Conservation (phyloP, 306 rosid genomes). For the Elaeagnus macrophylla region DNA sequence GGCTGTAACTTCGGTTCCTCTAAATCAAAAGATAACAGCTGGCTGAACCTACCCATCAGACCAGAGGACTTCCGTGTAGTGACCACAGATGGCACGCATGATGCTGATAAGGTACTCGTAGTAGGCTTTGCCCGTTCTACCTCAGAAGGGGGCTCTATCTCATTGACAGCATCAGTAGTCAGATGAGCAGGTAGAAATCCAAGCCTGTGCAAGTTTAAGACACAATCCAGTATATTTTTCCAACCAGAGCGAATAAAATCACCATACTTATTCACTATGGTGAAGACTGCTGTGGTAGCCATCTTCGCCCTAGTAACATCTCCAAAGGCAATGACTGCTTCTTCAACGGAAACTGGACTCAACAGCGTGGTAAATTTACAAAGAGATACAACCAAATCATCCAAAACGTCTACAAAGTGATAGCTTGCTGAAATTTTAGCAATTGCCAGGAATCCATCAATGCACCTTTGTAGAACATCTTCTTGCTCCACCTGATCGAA, state of each 20-base stretch:
- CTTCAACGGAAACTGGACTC: constrained; percentile 78
- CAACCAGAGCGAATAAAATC: constrained; percentile 93
- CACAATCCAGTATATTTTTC: constrained; percentile 97
- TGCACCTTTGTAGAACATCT: constrained; percentile 88
- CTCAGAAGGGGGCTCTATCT: constrained; percentile 74
- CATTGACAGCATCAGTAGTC: constrained; percentile 94
- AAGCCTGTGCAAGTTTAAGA: constrained; percentile 86
- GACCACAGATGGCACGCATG: constrained; percentile 67
- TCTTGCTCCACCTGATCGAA: constrained; percentile 95
- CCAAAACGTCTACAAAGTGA: constrained; percentile 96
- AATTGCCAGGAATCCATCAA: constrained; percentile 88
- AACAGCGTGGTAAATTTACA: constrained; percentile 93
- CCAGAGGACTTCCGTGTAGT: constrained; percentile 98
- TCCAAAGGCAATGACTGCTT: constrained; percentile 88
- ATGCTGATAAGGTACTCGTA: constrained; percentile 64
- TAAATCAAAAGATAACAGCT: constrained; percentile 89
- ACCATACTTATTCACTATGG: constrained; percentile 88
- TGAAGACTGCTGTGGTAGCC: constrained; percentile 90
- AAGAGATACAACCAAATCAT: constrained; percentile 93
- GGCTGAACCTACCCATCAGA: constrained; percentile 97
- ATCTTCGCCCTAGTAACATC: constrained; percentile 91
- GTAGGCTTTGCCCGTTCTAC: constrained; percentile 65
- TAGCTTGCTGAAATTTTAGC: constrained; percentile 97
- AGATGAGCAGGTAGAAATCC: constrained; percentile 98
- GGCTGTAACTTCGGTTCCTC: constrained; percentile 98